phyloP scores from a whole-genome alignment of 495 filamentous ascomycete genomes.

The Rhizodiscina lignyota region DNA sequence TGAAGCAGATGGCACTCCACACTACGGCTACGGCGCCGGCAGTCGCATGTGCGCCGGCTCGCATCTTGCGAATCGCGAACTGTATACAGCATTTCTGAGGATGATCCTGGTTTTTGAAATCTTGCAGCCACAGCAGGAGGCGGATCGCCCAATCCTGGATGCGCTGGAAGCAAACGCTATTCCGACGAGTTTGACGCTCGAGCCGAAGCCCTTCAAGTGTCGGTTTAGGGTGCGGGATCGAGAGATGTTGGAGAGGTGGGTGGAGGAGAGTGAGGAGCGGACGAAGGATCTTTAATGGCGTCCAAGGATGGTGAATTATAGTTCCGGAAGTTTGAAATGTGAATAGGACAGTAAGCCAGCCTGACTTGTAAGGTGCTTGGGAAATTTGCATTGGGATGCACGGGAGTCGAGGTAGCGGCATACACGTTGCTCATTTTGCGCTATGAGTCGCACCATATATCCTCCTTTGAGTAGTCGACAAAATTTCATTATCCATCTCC shows the following conservation, averaged over 20 bases:
- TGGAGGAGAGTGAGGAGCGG: slow-evolving; percentile 31
- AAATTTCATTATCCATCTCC: no score
- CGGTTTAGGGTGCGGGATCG: slow-evolving; percentile 32
- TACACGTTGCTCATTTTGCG: no score
- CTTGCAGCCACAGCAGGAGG: slow-evolving; percentile 29
- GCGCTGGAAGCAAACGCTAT: slow-evolving; percentile 45
- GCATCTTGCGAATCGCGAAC: slow-evolving; percentile 48
- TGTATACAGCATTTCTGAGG: slow-evolving; percentile 52
- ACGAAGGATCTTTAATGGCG: slow-evolving; percentile 32
- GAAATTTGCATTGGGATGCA: no score
- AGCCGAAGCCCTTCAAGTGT: slow-evolving; percentile 48
- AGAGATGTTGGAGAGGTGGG: slow-evolving; percentile 29
- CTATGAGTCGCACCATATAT: no score
- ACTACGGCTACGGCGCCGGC: slow-evolving; percentile 55
- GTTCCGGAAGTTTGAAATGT: no score
- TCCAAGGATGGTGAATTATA: no score
- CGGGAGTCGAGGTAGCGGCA: no score
- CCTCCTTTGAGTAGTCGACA: no score
- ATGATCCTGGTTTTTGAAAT: slow-evolving; percentile 50
- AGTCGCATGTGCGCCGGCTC: slow-evolving; percentile 60
- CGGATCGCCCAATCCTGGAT: slow-evolving; percentile 39
- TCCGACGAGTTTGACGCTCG: slow-evolving; percentile 47
- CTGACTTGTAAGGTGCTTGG: no score
- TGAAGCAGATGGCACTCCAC: slow-evolving; percentile 43
- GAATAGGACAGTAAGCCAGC: no score